Percentiles rank a stretch among this genome's conserved stretches.
phyloP scores from a whole-genome alignment of 345 rosid species.

The Ceriops decandra region DNA sequence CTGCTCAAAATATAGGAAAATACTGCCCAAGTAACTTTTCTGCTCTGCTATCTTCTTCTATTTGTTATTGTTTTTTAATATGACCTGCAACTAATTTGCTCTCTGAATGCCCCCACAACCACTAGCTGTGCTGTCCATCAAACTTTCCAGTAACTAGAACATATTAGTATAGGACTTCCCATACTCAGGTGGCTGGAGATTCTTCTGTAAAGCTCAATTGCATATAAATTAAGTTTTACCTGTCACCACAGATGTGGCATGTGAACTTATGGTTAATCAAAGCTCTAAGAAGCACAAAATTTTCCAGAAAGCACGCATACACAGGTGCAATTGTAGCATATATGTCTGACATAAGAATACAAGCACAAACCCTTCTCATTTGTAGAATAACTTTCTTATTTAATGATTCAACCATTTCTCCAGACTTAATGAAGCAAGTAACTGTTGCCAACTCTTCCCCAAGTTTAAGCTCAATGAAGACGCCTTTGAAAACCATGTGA shows the following conservation, averaged over 20 bases:
- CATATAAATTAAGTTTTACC: no score
- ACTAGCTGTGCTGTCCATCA: no score
- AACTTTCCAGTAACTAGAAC: neutral
- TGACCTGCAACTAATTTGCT: no score
- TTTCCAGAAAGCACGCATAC: no score
- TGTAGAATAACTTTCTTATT: slow-evolving; percentile 50
- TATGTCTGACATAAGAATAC: slow-evolving; percentile 14
- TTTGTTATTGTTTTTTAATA: no score
- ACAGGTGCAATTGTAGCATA: neutral
- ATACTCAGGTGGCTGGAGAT: neutral
- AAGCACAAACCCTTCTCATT: slow-evolving; percentile 44
- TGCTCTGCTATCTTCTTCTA: no score
- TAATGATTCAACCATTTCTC: slow-evolving; percentile 49
- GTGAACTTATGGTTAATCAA: no score
- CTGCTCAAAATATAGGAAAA: no score
- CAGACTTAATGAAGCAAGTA: slow-evolving; percentile 38
- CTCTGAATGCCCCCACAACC: no score
- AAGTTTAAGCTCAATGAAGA: slow-evolving; percentile 57
- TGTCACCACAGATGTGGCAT: no score
- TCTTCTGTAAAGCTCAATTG: no score
- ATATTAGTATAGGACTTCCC: neutral
- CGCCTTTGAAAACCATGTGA: slow-evolving; percentile 46
- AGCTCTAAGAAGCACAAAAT: neutral
- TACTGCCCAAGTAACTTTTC: no score
- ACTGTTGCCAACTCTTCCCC: slow-evolving; percentile 55